Conservation (phyloP, 2,329 filamentous ascomycete genomes). For the Alternaria brassicicola region DNA sequence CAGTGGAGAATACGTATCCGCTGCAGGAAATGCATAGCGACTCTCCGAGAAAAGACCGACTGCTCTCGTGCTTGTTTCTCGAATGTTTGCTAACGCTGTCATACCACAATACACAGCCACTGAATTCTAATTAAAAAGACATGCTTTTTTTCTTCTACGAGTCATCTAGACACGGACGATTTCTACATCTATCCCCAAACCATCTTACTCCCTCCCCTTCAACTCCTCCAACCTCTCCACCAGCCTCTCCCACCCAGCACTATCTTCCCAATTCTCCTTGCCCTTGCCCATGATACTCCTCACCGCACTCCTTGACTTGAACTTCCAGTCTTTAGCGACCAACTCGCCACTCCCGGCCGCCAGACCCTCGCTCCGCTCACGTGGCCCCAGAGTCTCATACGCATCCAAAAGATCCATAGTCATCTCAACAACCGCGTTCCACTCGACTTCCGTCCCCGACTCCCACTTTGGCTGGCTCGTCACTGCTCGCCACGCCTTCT, state of each 20-base stretch:
- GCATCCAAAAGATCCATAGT: conserved; percentile 82
- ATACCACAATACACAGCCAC: neutral
- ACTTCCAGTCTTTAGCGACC: conserved; percentile 82
- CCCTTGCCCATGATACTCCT: conserved; percentile 82
- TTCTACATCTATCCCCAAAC: neutral
- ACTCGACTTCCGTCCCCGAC: conserved; percentile 66
- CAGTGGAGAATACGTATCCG: no score
- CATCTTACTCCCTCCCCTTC: conserved; percentile 39
- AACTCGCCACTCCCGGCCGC: conserved; percentile 58
- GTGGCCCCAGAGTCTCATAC: conserved; percentile 73
- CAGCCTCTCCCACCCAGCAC: conserved; percentile 68
- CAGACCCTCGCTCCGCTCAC: conserved; percentile 59
- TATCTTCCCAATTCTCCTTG: conserved; percentile 82
- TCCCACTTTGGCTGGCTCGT: conserved; percentile 61
- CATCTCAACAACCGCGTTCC: conserved; percentile 74
- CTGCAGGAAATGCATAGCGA: no score
- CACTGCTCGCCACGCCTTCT: conserved; percentile 86
- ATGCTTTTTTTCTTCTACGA: neutral
- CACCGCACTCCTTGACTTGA: conserved; percentile 84
- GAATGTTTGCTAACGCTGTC: no score
- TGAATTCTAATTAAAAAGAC: neutral
- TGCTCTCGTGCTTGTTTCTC: no score
- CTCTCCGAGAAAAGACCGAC: no score
- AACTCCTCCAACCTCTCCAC: conserved; percentile 54
- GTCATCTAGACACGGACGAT: neutral